phyloP scores from a whole-genome alignment of 805 yeast species.

The Metschnikowia proteae region DNA sequence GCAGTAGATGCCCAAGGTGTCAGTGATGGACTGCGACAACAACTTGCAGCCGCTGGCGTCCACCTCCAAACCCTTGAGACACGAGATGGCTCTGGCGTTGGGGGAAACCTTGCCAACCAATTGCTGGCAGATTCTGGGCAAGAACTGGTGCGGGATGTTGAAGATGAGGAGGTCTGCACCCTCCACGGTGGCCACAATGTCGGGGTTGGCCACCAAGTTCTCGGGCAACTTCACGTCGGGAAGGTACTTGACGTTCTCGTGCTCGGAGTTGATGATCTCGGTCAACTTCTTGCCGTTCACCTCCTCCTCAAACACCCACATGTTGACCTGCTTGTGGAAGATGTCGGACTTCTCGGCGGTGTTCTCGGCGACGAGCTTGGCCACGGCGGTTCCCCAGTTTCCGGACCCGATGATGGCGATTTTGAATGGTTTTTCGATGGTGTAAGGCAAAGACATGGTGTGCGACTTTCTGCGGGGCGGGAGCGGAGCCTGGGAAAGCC shows the following conservation, averaged over 20 bases:
- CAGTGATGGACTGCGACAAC: conserved; percentile 42
- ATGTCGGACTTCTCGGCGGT: conserved; percentile 36
- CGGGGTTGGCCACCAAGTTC: conserved; percentile 41
- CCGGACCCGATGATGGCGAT: conserved; percentile 45
- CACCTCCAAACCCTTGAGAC: conserved; percentile 46
- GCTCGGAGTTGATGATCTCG: conserved; percentile 40
- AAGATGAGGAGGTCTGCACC: conserved; percentile 43
- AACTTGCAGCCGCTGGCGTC: conserved; percentile 41
- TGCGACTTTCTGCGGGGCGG: background rate
- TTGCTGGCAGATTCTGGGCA: conserved; percentile 36
- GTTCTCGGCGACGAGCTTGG: conserved; percentile 44
- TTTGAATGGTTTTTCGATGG: conserved; percentile 31
- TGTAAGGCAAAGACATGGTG: conserved; percentile 28
- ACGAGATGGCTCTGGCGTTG: conserved; percentile 40
- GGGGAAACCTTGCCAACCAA: conserved; percentile 39
- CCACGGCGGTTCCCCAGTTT: conserved; percentile 48
- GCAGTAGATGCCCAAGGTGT: conserved; percentile 40
- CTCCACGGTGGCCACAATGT: conserved; percentile 33
- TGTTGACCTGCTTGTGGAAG: conserved; percentile 36
- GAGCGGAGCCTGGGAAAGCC: background rate
- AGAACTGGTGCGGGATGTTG: conserved; percentile 46
- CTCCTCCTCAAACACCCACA: conserved; percentile 46
- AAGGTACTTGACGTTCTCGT: conserved; percentile 43
- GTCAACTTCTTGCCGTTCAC: conserved; percentile 41
- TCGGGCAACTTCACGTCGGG: conserved; percentile 41